Conservation (phyloP, 2,329 filamentous ascomycete genomes). For the Penicillium nordicum region DNA sequence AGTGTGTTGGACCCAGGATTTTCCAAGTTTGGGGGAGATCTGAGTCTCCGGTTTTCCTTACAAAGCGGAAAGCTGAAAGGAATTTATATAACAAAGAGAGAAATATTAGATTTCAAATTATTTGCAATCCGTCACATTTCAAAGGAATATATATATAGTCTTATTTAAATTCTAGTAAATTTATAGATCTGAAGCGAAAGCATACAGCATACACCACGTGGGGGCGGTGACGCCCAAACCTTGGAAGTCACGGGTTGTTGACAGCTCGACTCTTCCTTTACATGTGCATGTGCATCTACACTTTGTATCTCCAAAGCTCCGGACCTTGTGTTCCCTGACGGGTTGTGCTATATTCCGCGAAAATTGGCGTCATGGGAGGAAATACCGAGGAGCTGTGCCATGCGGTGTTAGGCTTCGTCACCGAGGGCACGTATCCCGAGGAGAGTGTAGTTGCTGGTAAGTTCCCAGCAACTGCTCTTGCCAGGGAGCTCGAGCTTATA, state of each 20-base stretch:
- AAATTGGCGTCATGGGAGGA: slow-evolving; percentile 29
- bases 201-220: slow-evolving; percentile 8
- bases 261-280: slow-evolving; percentile 18
- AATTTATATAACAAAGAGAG: slow-evolving; percentile 4
- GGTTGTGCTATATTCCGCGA: slow-evolving; percentile 21
- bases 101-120: background rate
- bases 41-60: slow-evolving; percentile 22
- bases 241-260: slow-evolving; percentile 27
- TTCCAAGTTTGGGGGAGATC: slow-evolving; percentile 11
- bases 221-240: slow-evolving; percentile 32
- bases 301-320: background rate
- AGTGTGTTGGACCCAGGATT: slow-evolving; percentile 24
- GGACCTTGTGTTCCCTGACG: background rate
- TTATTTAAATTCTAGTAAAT: background rate
- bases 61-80: slow-evolving; percentile 19
- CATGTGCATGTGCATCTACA: background rate
- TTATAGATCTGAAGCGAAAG: slow-evolving; percentile 1
- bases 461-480: slow-evolving; percentile 49
- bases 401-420: slow-evolving; percentile 63
- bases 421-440: slow-evolving; percentile 55
- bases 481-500: slow-evolving; percentile 51
- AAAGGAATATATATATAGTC: background rate
- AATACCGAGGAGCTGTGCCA: slow-evolving; percentile 49
- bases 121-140: background rate
- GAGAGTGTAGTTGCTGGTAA: slow-evolving; percentile 55